Evolutionary conservation across 169 alveolate genomes (phyloP).

Genomic region (Cryptosporidium parvum): DNA sequence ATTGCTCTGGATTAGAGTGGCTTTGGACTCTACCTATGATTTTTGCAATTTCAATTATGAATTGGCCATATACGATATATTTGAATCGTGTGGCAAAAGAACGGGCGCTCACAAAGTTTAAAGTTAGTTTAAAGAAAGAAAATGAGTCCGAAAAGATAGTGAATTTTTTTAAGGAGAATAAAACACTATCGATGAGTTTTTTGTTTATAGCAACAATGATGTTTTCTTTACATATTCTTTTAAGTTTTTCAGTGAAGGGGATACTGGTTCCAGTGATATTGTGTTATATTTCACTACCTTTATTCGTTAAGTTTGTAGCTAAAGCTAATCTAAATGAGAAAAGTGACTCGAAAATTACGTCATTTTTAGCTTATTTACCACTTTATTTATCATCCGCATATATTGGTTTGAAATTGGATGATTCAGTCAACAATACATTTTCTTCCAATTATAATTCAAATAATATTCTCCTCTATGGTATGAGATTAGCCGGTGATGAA

Average conservation of each 20-base stretch:
- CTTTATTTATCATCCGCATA: slow-evolving; percentile 22
- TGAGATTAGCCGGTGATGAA: slow-evolving; percentile 37
- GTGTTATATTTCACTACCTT: slow-evolving; percentile 4
- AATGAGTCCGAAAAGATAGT: not conserved
- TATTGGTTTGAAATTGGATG: slow-evolving; percentile 43
- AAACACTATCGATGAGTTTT: not conserved
- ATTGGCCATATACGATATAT: slow-evolving; percentile 24
- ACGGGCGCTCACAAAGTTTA: not conserved
- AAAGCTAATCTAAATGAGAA: not conserved
- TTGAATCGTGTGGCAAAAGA: not conserved
- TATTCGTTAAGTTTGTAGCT: not conserved
- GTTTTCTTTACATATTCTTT: slow-evolving; percentile 9
- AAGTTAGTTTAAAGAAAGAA: not conserved
- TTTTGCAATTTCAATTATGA: slow-evolving; percentile 15
- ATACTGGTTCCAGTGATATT: slow-evolving; percentile 22
- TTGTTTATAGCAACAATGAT: slow-evolving; percentile 7
- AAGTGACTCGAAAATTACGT: slow-evolving; percentile 14
- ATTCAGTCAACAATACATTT: slow-evolving; percentile 5
- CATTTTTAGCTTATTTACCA: slow-evolving; percentile 42
- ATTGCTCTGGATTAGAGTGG: slow-evolving; percentile 71
- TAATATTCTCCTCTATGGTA: not conserved
- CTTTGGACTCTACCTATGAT: slow-evolving; percentile 73
- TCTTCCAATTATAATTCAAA: not conserved
- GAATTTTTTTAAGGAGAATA: not conserved
- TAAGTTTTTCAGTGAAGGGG: slow-evolving; percentile 26